A percentile compares a stretch with the other conserved stretches of the same genome.
These are phyloP conservation scores for Epichloe glyceriae DNA, from an alignment of 2,329 filamentous ascomycete genomes.

Conservation along the genomic window DNA sequence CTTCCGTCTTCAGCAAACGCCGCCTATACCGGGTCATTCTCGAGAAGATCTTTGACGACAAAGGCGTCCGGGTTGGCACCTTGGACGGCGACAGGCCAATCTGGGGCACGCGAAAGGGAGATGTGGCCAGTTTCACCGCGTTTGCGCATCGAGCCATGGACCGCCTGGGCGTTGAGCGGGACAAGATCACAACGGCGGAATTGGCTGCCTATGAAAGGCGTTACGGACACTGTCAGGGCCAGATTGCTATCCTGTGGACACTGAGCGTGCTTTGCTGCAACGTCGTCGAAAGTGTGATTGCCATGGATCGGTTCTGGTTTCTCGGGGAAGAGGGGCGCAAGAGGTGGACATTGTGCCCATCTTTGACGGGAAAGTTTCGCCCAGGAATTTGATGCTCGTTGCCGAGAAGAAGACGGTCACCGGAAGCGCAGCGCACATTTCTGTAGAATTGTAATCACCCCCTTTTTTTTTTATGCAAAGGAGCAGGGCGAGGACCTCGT, in stretches of 20 bases:
- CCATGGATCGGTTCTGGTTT: slow-evolving; percentile 19
- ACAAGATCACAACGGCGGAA: slow-evolving; percentile 10
- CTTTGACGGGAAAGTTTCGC: slow-evolving; percentile 17
- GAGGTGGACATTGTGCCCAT: slow-evolving; percentile 14
- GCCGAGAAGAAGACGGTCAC: slow-evolving; percentile 4
- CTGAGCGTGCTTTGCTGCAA: slow-evolving; percentile 20
- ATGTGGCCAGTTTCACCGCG: slow-evolving; percentile 13
- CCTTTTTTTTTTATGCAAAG: too few species aligned
- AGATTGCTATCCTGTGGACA: slow-evolving; percentile 20
- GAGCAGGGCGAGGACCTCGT: too few species aligned
- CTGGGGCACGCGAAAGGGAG: slow-evolving; percentile 20
- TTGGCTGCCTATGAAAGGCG: slow-evolving; percentile 13
- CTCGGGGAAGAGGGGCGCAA: slow-evolving; percentile 12
- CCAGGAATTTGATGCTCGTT: slow-evolving; percentile 12
- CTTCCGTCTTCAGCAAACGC: slow-evolving; percentile 13
- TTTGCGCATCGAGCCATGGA: slow-evolving; percentile 16
- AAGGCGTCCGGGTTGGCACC: slow-evolving; percentile 8
- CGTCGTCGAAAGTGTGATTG: slow-evolving; percentile 19
- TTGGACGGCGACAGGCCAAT: slow-evolving; percentile 8
- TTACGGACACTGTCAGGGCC: slow-evolving; percentile 12
- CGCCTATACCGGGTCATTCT: slow-evolving; percentile 16
- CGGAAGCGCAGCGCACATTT: too few species aligned
- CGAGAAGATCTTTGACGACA: slow-evolving; percentile 16
- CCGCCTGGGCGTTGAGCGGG: slow-evolving; percentile 10
- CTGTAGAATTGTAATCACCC: too few species aligned